phyloP scores from a whole-genome alignment of 163 green algal species.

The Scenedesmus sp. region DNA sequence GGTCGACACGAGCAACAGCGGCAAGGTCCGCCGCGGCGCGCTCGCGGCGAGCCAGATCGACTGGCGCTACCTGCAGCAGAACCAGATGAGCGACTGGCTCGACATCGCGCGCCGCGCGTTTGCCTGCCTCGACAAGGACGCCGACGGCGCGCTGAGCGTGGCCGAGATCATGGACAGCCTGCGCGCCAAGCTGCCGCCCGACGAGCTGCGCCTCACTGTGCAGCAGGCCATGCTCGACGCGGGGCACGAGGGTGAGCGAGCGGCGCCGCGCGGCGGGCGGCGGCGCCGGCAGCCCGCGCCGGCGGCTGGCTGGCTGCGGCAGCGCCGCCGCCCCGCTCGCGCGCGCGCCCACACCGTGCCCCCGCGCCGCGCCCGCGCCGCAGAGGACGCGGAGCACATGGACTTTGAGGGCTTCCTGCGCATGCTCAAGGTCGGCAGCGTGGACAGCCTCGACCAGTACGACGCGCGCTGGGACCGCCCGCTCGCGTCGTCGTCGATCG shows the following conservation, averaged over 20 bases:
- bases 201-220: slow-evolving; percentile 46
- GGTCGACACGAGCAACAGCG: slow-evolving; percentile 48
- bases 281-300: too few species aligned
- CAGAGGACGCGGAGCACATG: slow-evolving; percentile 43
- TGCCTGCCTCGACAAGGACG: slow-evolving; percentile 51
- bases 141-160: slow-evolving; percentile 45
- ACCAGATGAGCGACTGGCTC: slow-evolving; percentile 54
- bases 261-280: neutral
- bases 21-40: slow-evolving; percentile 37
- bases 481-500: neutral
- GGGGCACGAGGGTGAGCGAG: slow-evolving; percentile 19
- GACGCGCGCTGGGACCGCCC: slow-evolving; percentile 55
- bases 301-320: too few species aligned
- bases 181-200: slow-evolving; percentile 46
- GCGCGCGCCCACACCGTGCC: too few species aligned
- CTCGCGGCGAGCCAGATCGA: slow-evolving; percentile 64
- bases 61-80: slow-evolving; percentile 61
- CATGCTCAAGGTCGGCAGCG: slow-evolving; percentile 56
- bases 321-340: too few species aligned
- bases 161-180: slow-evolving; percentile 53
- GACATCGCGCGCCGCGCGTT: slow-evolving; percentile 56
- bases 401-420: slow-evolving; percentile 62
- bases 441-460: slow-evolving; percentile 65
- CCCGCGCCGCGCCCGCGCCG: neutral
- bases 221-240: slow-evolving; percentile 52